Base-by-base conservation (phyloP, 1,139 yeast species). In the Yamadazyma triangularis region DNA sequence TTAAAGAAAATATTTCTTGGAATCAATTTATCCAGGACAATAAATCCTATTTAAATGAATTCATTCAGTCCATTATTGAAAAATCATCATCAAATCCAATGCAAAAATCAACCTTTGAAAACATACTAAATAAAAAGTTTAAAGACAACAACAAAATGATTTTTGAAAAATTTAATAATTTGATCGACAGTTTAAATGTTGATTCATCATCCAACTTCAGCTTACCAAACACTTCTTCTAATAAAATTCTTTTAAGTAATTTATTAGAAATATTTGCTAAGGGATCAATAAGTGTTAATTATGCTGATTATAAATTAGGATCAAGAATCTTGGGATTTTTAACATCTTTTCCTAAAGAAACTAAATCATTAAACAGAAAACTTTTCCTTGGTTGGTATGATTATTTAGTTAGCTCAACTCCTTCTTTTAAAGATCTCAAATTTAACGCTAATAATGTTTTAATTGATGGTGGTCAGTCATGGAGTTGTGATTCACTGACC, bases 381-480 rank as follows among this genome's bases (percentile, higher is more conserved):
- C 13, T 63, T 9, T 47, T 65, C 13, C 42, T 61, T 15, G 73
- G 72, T 0, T 66, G 73, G 73, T 64, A 56, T 38, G 69, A 64
- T 40, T 63, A 54, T 37, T 38, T 61, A 8, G 41, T 35, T 13
- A 41, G 41, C 32, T 47, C 58, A 2, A 43, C 51, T 18, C 45
- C 48, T 11, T 46, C 55, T 4, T 49, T 57, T 0, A 39, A 43
- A 8, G 38, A 50, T 23, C 48, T 63, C 55, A 56, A 57, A 34
- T 57, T 39, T 33, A 64, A 67, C 41, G 73, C 73, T 11, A 66
- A 66, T 40, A 64, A 60, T 38, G 51, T 56, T 2, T 45, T 67
- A 19, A 35, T 62, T 10, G 70, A 65, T 33, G 61, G 63, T 13
- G 66, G 57, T 0, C 40, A 44, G 8, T 35, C 35, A 24, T 68